Base-by-base conservation (phyloP, 2,329 filamentous ascomycete genomes). In the Conoideocrella luteorostrata region DNA sequence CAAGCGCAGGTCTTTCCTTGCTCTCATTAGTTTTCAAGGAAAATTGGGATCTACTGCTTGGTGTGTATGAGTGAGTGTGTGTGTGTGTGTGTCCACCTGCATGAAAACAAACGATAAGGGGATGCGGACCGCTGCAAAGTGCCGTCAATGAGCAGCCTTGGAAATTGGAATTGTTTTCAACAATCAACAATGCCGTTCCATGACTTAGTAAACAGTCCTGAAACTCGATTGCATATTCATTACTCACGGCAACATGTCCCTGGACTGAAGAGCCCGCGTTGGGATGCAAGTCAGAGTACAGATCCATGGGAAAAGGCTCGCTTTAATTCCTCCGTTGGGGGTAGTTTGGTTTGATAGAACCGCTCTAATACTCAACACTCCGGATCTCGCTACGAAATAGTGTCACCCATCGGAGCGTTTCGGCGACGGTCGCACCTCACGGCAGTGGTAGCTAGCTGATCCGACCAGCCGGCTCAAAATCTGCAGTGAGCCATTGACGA, bases 401-500 rank as follows among this genome's bases (percentile, higher is more conserved):
- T n/a, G n/a, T n/a, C n/a, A n/a, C n/a, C n/a, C n/a, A n/a, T n/a
- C n/a, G n/a, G n/a, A n/a, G n/a, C n/a, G n/a, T n/a, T n/a, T n/a
- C n/a, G n/a, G n/a, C n/a, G n/a, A n/a, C n/a, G n/a, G n/a, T n/a
- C n/a, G n/a, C n/a, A n/a, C n/a, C n/a, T n/a, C n/a, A n/a, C n/a
- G n/a, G n/a, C n/a, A n/a, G n/a, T n/a, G n/a, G n/a, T n/a, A n/a
- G n/a, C n/a, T n/a, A n/a, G n/a, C n/a, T 22, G 26, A 41, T 39
- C 38, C 38, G 43, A 45, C 24, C 33, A 34, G 32, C 33, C 37
- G 43, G 24, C 43, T 37, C 4, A 37, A 29, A 26, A 23, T 40
- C 43, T 41, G 37, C 37, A 44, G 22, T 40, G 36, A 36, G 37
- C 43, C 43, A 32, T 21, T 23, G 22, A 36, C 4, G 24, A 37